phyloP scores from a whole-genome alignment of 805 yeast species.

The Candida loeiensis region DNA sequence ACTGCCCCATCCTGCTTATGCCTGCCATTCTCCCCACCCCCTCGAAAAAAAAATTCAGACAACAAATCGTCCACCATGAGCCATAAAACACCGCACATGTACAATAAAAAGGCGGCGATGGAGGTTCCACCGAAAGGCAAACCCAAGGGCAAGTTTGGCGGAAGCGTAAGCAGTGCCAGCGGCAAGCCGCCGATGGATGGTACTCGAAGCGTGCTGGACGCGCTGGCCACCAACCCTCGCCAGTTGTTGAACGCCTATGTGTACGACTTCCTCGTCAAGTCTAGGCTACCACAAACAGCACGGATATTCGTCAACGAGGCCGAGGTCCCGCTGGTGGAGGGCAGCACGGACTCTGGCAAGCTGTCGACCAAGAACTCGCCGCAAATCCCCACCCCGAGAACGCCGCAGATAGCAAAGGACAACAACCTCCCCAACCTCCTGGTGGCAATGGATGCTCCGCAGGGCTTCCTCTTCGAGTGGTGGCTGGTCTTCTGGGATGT shows the following conservation, averaged over 20 bases:
- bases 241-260: slow-evolving; percentile 77
- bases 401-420: slow-evolving; percentile 35
- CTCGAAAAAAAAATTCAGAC: slow-evolving; percentile 2
- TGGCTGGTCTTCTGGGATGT: slow-evolving; percentile 97
- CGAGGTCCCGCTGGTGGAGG: slow-evolving; percentile 45
- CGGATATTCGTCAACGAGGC: slow-evolving; percentile 73
- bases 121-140: slow-evolving; percentile 5
- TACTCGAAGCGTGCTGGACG: slow-evolving; percentile 30
- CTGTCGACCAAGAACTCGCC: slow-evolving; percentile 20
- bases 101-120: slow-evolving; percentile 15
- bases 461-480: slow-evolving; percentile 89
- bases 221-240: slow-evolving; percentile 50
- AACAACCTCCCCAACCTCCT: slow-evolving; percentile 47
- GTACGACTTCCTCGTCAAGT: slow-evolving; percentile 78
- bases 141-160: slow-evolving; percentile 1
- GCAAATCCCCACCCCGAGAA: slow-evolving; percentile 22
- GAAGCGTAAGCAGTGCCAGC: slow-evolving; percentile 1
- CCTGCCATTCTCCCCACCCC: slow-evolving; percentile 1
- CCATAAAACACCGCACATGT: slow-evolving; percentile 35
- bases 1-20: neutral
- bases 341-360: slow-evolving; percentile 4
- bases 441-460: slow-evolving; percentile 75
- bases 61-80: slow-evolving; percentile 13
- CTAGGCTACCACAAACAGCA: slow-evolving; percentile 70
- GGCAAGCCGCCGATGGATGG: slow-evolving; percentile 25